A percentile compares a stretch with the other conserved stretches of the same genome.
Evolutionary conservation across 306 rosid genomes (phyloP).

Genomic region (Prunus campanulata): DNA sequence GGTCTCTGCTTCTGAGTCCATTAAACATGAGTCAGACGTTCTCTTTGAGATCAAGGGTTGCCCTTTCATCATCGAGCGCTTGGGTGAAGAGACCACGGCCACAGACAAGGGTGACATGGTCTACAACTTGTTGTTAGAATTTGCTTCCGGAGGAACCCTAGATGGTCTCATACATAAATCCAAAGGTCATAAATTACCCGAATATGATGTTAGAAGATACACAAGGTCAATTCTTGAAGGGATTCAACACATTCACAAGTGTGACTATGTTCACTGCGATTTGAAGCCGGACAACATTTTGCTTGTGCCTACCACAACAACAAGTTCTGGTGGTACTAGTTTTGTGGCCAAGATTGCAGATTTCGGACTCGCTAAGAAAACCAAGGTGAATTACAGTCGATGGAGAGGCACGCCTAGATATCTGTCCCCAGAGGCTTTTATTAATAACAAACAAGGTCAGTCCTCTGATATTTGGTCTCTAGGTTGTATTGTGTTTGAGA

Average conservation of each 20-base stretch:
- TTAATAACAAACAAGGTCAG: slow-evolving; percentile 8
- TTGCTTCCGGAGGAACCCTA: slow-evolving; percentile 31
- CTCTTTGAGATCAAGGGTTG: neutral
- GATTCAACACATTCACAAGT: slow-evolving; percentile 1
- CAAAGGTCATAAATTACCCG: slow-evolving; percentile 6
- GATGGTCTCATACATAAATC: slow-evolving; percentile 14
- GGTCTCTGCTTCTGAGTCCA: neutral
- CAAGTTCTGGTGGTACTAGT: neutral
- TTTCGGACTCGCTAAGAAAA: slow-evolving; percentile 29
- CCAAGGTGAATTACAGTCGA: neutral
- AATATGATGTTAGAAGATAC: neutral
- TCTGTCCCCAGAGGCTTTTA: slow-evolving; percentile 31
- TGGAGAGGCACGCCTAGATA: slow-evolving; percentile 27
- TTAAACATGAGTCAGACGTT: neutral
- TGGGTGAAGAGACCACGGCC: slow-evolving; percentile 26
- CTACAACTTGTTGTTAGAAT: slow-evolving; percentile 30
- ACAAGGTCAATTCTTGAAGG: slow-evolving; percentile 12
- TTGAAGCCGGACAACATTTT: slow-evolving; percentile 13
- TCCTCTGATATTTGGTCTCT: slow-evolving; percentile 37
- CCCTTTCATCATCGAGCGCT: neutral
- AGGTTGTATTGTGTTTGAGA: slow-evolving; percentile 28
- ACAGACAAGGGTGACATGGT: slow-evolving; percentile 13
- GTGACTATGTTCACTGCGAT: slow-evolving; percentile 15
- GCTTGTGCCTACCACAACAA: neutral
- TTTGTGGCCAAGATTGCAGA: slow-evolving; percentile 33